Conservation (phyloP, 2,329 filamentous ascomycete species). For the Penicillium corylophilum region DNA sequence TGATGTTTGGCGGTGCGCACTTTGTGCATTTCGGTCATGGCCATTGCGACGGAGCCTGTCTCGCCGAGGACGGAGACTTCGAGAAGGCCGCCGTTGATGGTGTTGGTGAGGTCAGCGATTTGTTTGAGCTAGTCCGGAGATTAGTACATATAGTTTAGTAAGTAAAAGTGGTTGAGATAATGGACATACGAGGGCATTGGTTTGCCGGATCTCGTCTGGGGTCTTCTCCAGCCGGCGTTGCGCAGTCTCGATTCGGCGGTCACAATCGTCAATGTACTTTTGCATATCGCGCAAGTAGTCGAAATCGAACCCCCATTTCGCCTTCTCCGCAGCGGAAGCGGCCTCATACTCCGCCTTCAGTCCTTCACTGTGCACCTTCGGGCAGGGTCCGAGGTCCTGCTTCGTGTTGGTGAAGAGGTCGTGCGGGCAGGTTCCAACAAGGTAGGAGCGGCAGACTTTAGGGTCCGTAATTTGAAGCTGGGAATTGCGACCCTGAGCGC, state of each 20-base stretch:
- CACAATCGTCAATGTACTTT: slow-evolving; percentile 96
- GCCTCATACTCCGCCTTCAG: slow-evolving; percentile 86
- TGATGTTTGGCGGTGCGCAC: slow-evolving; percentile 75
- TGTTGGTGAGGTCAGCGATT: slow-evolving; percentile 76
- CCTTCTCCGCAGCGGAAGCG: slow-evolving; percentile 68
- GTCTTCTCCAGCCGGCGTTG: slow-evolving; percentile 94
- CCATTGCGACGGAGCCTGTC: slow-evolving; percentile 73
- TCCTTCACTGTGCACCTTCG: slow-evolving; percentile 82
- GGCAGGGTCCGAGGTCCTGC: slow-evolving; percentile 88
- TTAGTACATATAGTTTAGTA: not conserved
- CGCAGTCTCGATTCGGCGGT: slow-evolving; percentile 85
- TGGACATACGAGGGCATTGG: slow-evolving; percentile 68
- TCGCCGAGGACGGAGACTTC: slow-evolving; percentile 86
- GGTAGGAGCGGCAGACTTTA: slow-evolving; percentile 92
- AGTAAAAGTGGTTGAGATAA: not conserved
- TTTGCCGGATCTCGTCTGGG: slow-evolving; percentile 94
- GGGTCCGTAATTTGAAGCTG: slow-evolving; percentile 86
- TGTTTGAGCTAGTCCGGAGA: slow-evolving; percentile 62
- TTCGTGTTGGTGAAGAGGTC: slow-evolving; percentile 99
- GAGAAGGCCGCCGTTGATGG: slow-evolving; percentile 76
- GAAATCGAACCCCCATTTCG: slow-evolving; percentile 85
- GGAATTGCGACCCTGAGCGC: slow-evolving; percentile 69
- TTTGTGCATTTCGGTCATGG: slow-evolving; percentile 84
- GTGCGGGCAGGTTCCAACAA: slow-evolving; percentile 92
- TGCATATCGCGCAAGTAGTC: slow-evolving; percentile 96